Evolutionary conservation across 1,139 yeast species (phyloP).

Genomic region (Sugiyamaella pinicola): DNA sequence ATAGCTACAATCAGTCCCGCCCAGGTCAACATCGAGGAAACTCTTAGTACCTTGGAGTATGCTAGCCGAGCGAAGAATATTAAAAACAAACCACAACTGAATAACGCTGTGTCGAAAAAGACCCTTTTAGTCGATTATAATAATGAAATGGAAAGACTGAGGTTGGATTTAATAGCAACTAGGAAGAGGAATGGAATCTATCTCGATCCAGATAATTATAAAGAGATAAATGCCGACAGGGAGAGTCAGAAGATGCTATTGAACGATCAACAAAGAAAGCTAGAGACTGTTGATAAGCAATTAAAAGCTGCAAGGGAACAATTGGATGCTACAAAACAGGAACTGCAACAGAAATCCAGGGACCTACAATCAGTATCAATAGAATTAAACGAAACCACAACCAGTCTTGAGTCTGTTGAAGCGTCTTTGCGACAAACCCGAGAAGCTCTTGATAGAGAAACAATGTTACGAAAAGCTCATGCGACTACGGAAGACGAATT

Average conservation of each 20-base stretch:
- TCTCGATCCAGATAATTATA: conserved; percentile 56
- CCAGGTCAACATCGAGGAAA: conserved; percentile 69
- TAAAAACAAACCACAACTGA: conserved; percentile 70
- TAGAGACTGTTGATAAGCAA: conserved; percentile 51
- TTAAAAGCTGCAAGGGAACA: conserved; percentile 42
- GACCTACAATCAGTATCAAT: conserved; percentile 34
- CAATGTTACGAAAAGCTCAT: conserved; percentile 38
- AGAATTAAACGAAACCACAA: conserved; percentile 26
- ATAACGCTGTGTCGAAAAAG: conserved; percentile 55
- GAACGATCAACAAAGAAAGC: conserved; percentile 52
- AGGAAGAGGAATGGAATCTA: conserved; percentile 68
- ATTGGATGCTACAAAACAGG: conserved; percentile 36
- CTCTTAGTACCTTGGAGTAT: conserved; percentile 79
- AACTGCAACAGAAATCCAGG: conserved; percentile 34
- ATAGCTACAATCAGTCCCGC: conserved; percentile 87
- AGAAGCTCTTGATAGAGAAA: conserved; percentile 34
- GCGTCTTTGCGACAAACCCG: conserved; percentile 30
- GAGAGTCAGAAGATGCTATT: conserved; percentile 50
- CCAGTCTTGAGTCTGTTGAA: conserved; percentile 30
- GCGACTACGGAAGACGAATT: conserved; percentile 39
- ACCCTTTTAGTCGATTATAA: conserved; percentile 53
- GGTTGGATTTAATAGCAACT: conserved; percentile 63
- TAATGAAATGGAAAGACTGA: conserved; percentile 57
- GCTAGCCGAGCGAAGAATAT: conserved; percentile 79
- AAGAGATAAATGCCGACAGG: conserved; percentile 50